phyloP scores from a whole-genome alignment of 345 rosid species.

The Xanthoceras sorbifolium region DNA sequence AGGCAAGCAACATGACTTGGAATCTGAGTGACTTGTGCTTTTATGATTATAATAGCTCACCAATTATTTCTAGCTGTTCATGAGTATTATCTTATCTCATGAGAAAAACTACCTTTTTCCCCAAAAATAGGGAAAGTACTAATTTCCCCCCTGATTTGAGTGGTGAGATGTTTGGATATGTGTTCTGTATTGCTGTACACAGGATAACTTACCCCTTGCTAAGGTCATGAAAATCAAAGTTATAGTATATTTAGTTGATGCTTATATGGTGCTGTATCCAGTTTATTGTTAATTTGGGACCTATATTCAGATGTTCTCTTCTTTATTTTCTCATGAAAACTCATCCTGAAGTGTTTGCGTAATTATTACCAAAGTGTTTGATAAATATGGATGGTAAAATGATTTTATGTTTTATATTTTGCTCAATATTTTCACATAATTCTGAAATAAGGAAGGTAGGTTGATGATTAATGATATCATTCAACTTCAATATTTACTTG shows the following conservation, averaged over 20 bases:
- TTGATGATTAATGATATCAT: neutral
- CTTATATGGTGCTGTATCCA: neutral
- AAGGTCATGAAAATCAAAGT: neutral
- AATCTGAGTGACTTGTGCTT: slow-evolving; percentile 12
- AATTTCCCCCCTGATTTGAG: neutral
- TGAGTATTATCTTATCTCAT: neutral
- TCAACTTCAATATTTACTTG: neutral
- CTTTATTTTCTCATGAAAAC: neutral
- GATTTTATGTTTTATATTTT: too few relatives aligned
- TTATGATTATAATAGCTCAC: neutral
- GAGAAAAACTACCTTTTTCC: neutral
- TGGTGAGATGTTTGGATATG: neutral
- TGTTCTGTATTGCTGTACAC: neutral
- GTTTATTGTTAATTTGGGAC: neutral
- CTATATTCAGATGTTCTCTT: neutral
- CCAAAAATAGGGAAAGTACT: neutral
- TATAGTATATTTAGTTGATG: neutral
- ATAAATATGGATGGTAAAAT: neutral
- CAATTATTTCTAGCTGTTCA: neutral
- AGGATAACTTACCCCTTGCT: neutral
- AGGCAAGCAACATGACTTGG: slow-evolving; percentile 50
- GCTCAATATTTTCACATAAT: neutral
- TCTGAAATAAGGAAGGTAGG: neutral
- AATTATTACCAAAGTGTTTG: neutral
- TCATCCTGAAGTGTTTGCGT: neutral